Percentiles rank a stretch among this genome's conserved stretches.
Evolutionary conservation across 176 grass and related monocot species (phyloP).

Genomic region (Canna indica): DNA sequence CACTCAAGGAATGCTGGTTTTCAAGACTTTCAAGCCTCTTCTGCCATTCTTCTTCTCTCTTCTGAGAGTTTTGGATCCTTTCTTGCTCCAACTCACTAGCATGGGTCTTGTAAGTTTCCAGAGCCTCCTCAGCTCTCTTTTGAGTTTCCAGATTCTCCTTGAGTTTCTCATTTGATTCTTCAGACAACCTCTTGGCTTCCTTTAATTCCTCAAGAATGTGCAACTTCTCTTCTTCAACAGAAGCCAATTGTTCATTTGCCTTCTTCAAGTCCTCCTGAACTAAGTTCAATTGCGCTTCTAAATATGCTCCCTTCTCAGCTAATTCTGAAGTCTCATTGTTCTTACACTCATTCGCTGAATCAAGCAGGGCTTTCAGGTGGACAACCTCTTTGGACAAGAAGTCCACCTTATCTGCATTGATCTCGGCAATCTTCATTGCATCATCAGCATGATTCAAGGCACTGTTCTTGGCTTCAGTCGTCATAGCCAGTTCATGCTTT

Average conservation of each 20-base stretch:
- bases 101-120: slow-evolving; percentile 22
- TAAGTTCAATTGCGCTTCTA: slow-evolving; percentile 41
- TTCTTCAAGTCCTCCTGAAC: slow-evolving; percentile 43
- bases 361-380: slow-evolving; percentile 30
- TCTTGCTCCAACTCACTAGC: slow-evolving; percentile 22
- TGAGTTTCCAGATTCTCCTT: slow-evolving; percentile 29
- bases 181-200: slow-evolving; percentile 35
- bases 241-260: slow-evolving; percentile 47
- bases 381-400: slow-evolving; percentile 27
- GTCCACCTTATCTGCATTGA: slow-evolving; percentile 36
- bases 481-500: slow-evolving; percentile 39
- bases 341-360: slow-evolving; percentile 29
- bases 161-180: slow-evolving; percentile 64
- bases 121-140: slow-evolving; percentile 31
- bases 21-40: slow-evolving; percentile 53
- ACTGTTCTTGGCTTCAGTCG: slow-evolving; percentile 28
- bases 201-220: slow-evolving; percentile 49
- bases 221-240: slow-evolving; percentile 51
- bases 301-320: slow-evolving; percentile 12
- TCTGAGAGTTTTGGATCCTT: slow-evolving; percentile 26
- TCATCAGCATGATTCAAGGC: slow-evolving; percentile 32
- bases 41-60: slow-evolving; percentile 50
- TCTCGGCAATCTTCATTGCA: slow-evolving; percentile 26
- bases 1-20: slow-evolving; percentile 51
- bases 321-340: slow-evolving; percentile 29